Conservation (phyloP, 2,329 filamentous ascomycete genomes). For the Calonectria naviculata region DNA sequence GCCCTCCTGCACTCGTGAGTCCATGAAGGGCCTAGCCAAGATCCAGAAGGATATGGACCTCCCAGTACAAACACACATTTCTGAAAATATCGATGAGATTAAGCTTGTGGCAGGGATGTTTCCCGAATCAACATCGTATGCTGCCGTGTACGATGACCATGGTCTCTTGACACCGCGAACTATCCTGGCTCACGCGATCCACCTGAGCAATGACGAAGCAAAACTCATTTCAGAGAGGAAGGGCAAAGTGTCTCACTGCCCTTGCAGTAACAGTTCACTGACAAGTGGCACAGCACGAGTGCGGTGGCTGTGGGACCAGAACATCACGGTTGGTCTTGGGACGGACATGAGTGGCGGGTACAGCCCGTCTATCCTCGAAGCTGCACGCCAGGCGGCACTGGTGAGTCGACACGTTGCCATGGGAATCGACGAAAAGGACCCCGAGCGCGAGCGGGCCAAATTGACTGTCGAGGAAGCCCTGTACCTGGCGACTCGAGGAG, state of each 20-base stretch:
- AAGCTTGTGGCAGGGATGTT: slow-evolving; percentile 77
- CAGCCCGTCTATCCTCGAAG: slow-evolving; percentile 82
- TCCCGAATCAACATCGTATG: slow-evolving; percentile 72
- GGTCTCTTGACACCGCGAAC: slow-evolving; percentile 78
- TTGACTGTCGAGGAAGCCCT: slow-evolving; percentile 87
- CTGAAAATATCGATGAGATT: slow-evolving; percentile 83
- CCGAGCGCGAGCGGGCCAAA: slow-evolving; percentile 64
- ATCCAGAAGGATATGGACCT: slow-evolving; percentile 72
- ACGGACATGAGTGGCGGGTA: slow-evolving; percentile 95
- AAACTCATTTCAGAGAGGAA: slow-evolving; percentile 69
- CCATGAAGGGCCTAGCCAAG: slow-evolving; percentile 72
- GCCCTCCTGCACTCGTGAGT: slow-evolving; percentile 67
- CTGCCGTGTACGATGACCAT: slow-evolving; percentile 80
- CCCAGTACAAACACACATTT: slow-evolving; percentile 89
- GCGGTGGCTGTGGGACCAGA: slow-evolving; percentile 77
- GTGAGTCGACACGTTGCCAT: slow-evolving; percentile 80
- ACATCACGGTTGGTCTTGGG: slow-evolving; percentile 84
- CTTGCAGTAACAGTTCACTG: slow-evolving; percentile 85
- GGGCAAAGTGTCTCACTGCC: slow-evolving; percentile 85
- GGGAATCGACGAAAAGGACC: slow-evolving; percentile 46
- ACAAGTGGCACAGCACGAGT: slow-evolving; percentile 84
- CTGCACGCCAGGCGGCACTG: slow-evolving; percentile 83
- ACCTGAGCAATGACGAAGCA: slow-evolving; percentile 76
- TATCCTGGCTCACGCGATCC: slow-evolving; percentile 87
- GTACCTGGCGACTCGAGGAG: slow-evolving; percentile 88